phyloP scores from a whole-genome alignment of 2,329 filamentous ascomycete species.

The Fusarium continuum region DNA sequence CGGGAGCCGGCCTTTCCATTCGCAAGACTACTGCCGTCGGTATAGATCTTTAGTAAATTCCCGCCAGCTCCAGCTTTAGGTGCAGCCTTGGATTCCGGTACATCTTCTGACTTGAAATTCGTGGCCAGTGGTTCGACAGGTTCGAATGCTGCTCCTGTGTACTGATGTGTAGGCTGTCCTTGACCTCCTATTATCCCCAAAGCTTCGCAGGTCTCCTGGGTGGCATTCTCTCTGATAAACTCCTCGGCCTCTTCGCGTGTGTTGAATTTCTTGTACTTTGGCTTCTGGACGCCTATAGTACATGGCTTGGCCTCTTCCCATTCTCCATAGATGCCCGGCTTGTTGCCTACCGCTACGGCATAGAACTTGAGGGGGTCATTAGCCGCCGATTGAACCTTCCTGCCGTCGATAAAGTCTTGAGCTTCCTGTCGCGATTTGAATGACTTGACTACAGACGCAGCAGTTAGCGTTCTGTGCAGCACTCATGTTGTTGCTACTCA shows the following conservation, averaged over 20 bases:
- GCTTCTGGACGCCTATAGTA: slow-evolving; percentile 76
- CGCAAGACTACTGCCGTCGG: slow-evolving; percentile 68
- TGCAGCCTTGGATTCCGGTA: slow-evolving; percentile 21
- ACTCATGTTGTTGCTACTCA: slow-evolving; percentile 57
- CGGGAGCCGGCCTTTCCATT: slow-evolving; percentile 66
- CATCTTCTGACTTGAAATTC: slow-evolving; percentile 42
- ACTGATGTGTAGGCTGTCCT: slow-evolving; percentile 13
- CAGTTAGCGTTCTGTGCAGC: slow-evolving; percentile 10
- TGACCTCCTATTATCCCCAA: slow-evolving; percentile 47
- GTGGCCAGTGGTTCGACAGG: slow-evolving; percentile 35
- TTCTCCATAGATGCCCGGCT: slow-evolving; percentile 67
- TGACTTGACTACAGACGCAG: slow-evolving; percentile 72
- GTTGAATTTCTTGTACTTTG: slow-evolving; percentile 74
- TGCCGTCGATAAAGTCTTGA: slow-evolving; percentile 77
- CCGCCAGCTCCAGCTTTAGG: slow-evolving; percentile 12
- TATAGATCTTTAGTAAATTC: slow-evolving; percentile 59
- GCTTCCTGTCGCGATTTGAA: slow-evolving; percentile 80
- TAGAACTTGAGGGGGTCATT: slow-evolving; percentile 63
- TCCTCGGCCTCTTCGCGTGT: slow-evolving; percentile 78
- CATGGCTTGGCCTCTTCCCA: slow-evolving; percentile 78
- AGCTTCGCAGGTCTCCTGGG: slow-evolving; percentile 53
- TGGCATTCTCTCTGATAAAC: slow-evolving; percentile 69
- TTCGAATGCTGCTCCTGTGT: slow-evolving; percentile 16
- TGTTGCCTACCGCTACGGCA: slow-evolving; percentile 67
- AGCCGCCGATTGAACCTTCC: slow-evolving; percentile 51